Percentiles rank a stretch among this genome's conserved stretches.
Evolutionary conservation across 2,329 filamentous ascomycete genomes (phyloP).

Genomic region (Ambrosiella beaveri): DNA sequence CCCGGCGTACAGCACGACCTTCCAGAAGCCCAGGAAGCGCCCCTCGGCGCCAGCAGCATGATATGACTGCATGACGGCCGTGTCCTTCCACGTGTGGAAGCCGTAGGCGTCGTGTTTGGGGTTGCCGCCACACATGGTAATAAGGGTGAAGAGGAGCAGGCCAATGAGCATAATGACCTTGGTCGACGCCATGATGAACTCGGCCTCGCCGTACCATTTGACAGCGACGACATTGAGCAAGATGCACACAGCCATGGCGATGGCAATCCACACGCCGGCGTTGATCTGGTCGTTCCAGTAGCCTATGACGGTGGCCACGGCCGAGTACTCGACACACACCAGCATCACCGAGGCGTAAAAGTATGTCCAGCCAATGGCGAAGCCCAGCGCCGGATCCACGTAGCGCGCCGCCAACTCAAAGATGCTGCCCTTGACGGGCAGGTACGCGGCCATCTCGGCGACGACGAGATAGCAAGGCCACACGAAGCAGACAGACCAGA

Average conservation of each 20-base stretch:
- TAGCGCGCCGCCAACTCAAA: slow-evolving; percentile 38
- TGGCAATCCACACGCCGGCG: slow-evolving; percentile 31
- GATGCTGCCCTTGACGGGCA: slow-evolving; percentile 36
- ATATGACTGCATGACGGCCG: slow-evolving; percentile 21
- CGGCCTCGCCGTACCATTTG: slow-evolving; percentile 26
- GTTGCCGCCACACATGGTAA: slow-evolving; percentile 52
- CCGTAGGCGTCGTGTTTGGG: slow-evolving; percentile 44
- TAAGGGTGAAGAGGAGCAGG: slow-evolving; percentile 44
- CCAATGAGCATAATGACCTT: slow-evolving; percentile 33
- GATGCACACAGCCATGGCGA: slow-evolving; percentile 29
- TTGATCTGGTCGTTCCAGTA: slow-evolving; percentile 28
- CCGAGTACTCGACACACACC: slow-evolving; percentile 28
- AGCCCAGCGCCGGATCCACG: slow-evolving; percentile 39
- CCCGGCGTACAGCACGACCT: slow-evolving; percentile 44
- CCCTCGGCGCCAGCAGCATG: slow-evolving; percentile 33
- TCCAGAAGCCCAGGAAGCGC: slow-evolving; percentile 40
- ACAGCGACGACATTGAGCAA: slow-evolving; percentile 30
- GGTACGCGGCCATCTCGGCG: slow-evolving; percentile 40
- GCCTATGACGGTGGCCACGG: slow-evolving; percentile 27
- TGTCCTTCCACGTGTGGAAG: slow-evolving; percentile 38
- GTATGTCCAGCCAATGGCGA: slow-evolving; percentile 36
- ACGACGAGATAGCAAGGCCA: slow-evolving; percentile 29
- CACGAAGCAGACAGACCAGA: slow-evolving; percentile 28
- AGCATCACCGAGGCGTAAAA: slow-evolving; percentile 30
- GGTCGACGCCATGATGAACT: slow-evolving; percentile 39